Evolutionary conservation across 2,329 filamentous ascomycete species (phyloP), one percentile per base, ranked within the genome.

Genomic region (Pestalotiopsis fici): DNA sequence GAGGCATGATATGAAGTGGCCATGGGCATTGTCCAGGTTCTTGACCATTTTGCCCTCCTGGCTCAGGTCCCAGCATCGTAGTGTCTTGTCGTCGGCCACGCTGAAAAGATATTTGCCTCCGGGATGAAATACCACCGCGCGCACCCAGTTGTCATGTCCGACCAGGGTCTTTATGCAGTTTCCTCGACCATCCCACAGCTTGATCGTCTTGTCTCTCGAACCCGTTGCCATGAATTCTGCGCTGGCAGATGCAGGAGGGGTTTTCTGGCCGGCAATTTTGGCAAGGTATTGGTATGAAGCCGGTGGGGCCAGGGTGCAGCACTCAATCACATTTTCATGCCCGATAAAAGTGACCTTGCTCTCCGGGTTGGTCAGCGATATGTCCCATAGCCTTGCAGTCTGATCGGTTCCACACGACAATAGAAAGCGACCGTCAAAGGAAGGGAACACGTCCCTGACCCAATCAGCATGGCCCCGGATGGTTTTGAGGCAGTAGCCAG

Each of bases 111-210:
- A 98, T 79, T 95, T 97, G 56, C 95, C 95, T 9, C 93, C 93
- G 0, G 95, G 95, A 74, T 98, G 95, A 78, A 97, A 98, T 11
- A 94, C 90, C 5, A 98, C 80, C 0, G 88, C 92, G 37, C 94
- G 90, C 9, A 98, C 89, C 95, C 95, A 98, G 77, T 98, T 98
- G 78, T 98, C 95, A 77, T 98, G 95, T 1, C 95, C 95, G 1
- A 90, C 82, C 1, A 98, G 84, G 0, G 92, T 96, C 78, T 94
- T 95, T 76, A 98, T 90, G 70, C 93, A 88, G 12, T 91, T 94
- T 37, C 95, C 95, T 65, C 94, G 88, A 12, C 91, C 87, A 77
- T 97, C 93, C 94, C 95, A 98, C 6, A 98, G 82, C 74, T 91
- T 91, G 76, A 98, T 97, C 0, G 91, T 92, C 83, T 97, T 98